Evolutionary conservation across 176 grass and related monocot genomes (phyloP).

Genomic region (Aegilops umbellulata): DNA sequence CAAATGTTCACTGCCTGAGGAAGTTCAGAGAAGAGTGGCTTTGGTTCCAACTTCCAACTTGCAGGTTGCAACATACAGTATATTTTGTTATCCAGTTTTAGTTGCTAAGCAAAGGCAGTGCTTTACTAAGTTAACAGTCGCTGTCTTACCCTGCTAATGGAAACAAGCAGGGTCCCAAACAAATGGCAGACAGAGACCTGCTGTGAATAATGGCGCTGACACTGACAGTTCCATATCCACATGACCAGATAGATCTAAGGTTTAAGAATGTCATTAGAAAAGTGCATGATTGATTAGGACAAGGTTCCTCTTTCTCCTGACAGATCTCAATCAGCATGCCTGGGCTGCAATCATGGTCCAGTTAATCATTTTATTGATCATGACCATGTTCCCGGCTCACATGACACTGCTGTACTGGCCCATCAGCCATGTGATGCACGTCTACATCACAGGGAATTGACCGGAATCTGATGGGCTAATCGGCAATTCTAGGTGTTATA

Average conservation of each 20-base stretch:
- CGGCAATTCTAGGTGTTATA: neutral
- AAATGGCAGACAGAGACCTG: neutral
- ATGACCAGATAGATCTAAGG: neutral
- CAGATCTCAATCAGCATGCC: neutral
- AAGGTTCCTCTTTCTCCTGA: conserved; percentile 20
- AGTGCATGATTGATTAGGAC: conserved; percentile 1
- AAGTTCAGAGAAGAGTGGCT: neutral
- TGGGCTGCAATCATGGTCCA: neutral
- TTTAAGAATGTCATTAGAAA: neutral
- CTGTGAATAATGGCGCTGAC: neutral
- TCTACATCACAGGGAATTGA: neutral
- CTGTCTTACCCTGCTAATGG: neutral
- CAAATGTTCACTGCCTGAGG: neutral
- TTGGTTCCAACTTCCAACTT: neutral
- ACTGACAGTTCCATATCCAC: neutral
- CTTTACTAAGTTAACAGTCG: neutral
- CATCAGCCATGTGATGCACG: conserved; percentile 19
- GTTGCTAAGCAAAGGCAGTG: neutral
- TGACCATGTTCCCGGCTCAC: conserved; percentile 15
- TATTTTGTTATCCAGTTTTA: neutral
- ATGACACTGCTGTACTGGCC: conserved; percentile 5
- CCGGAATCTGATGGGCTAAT: neutral
- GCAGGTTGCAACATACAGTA: no score
- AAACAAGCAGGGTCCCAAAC: neutral
- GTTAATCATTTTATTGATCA: neutral